Evolutionary conservation across 495 filamentous ascomycete genomes (phyloP), one percentile per base, ranked within the genome.

Genomic region (Podospora pseudoanserina): DNA sequence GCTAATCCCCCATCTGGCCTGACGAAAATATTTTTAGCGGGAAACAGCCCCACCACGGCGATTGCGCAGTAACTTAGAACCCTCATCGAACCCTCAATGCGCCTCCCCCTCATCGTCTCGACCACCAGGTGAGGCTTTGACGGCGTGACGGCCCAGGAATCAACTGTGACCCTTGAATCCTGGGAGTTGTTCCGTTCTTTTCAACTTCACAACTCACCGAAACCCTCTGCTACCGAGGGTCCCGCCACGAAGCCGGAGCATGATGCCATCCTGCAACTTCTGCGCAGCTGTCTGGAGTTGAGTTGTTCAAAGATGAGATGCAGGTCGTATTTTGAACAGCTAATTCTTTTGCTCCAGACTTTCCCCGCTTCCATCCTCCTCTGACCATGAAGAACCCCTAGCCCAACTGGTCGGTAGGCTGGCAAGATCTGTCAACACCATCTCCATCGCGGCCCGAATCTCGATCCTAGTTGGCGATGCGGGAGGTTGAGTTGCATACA

Each of bases 21-120:
- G 20, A 65, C 59, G 60, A 65, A 65, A 70, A 67, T 70, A 67
- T 70, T 70, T 67, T 70, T 70, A 67, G 68, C 23, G 65, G 60
- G 65, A 61, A 55, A 26, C 0, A 32, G 60, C 60, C 55, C 5
- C 28, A 32, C 60, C 60, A 63, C 28, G 60, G 16, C 27, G 28
- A 32, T 49, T 20, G 55, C 4, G 27, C 20, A 58, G 28, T 27
- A 62, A 44, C 30, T 53, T 39, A 62, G 23, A 54, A 49, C 27
- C 49, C 65, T 32, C 55, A 27, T 44, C 58, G 19, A 67, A 60
- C 30, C 60, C 61, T 23, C 19, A 65, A 65, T 65, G 63, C 56
- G 67, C 67, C 67, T 60, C 67, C 67, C 62, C 63, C 67, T 65
- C 39, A 59, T 34, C 39, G 67, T 65, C 55, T 68, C 62, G 63